These are phyloP conservation scores for Pterocarpus santalinus DNA, from an alignment of 306 rosid genomes.

Conservation along the genomic window DNA sequence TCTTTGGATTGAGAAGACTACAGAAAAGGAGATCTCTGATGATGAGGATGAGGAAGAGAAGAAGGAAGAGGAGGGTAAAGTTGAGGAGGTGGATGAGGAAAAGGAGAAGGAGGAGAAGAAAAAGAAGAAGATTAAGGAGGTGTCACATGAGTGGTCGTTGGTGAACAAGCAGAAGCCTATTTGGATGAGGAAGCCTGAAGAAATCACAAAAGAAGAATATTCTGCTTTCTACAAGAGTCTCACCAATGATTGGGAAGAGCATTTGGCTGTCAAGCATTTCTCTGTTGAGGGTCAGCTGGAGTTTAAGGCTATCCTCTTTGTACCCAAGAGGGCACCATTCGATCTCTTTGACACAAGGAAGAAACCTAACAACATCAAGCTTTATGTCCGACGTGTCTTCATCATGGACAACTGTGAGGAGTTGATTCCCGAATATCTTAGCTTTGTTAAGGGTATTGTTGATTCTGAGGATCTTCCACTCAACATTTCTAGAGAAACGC, in stretches of 20 bases:
- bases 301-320: constrained; percentile 90
- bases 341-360: constrained; percentile 93
- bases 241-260: constrained; percentile 97
- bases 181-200: constrained; percentile 99
- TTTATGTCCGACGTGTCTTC: constrained; percentile 88
- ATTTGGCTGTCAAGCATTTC: constrained; percentile 90
- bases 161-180: constrained; percentile 97
- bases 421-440: constrained; percentile 87
- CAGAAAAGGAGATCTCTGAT: constrained; percentile 88
- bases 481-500: constrained; percentile 87
- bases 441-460: constrained; percentile 90
- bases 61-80: constrained; percentile 91
- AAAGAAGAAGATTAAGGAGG: constrained; percentile 89
- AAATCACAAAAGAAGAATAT: constrained; percentile 85
- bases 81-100: constrained; percentile 90
- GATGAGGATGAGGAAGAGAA: constrained; percentile 91
- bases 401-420: constrained; percentile 99
- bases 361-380: constrained; percentile 92
- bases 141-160: constrained; percentile 87
- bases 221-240: constrained; percentile 94
- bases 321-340: constrained; percentile 96
- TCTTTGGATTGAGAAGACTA: constrained; percentile 89
- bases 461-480: constrained; percentile 97
- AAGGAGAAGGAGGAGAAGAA: constrained; percentile 89
- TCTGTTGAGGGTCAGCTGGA: constrained; percentile 96